Percentiles rank a stretch among this genome's conserved stretches.
Conservation (phyloP, 2,329 filamentous ascomycete genomes). For the Microascus cirrosus region DNA sequence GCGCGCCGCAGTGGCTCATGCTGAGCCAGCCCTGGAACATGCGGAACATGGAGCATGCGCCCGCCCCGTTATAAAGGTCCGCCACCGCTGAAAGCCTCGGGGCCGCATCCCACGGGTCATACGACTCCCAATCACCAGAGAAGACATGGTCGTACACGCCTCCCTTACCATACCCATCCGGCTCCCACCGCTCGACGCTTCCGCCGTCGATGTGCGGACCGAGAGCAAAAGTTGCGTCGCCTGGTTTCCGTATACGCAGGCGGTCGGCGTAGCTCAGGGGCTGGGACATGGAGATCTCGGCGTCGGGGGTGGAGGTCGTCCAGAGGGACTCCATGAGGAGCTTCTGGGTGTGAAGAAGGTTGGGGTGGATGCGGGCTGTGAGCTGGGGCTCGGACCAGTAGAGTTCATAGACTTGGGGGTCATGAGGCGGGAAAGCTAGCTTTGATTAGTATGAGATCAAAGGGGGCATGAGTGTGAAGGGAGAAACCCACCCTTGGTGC, state of each 20-base stretch:
- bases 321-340: slow-evolving; percentile 57
- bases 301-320: slow-evolving; percentile 36
- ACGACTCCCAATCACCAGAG: slow-evolving; percentile 59
- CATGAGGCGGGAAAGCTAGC: slow-evolving; percentile 53
- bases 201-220: slow-evolving; percentile 59
- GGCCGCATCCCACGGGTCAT: slow-evolving; percentile 72
- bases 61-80: slow-evolving; percentile 71
- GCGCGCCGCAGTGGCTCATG: slow-evolving; percentile 60
- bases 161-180: slow-evolving; percentile 52
- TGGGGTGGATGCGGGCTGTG: slow-evolving; percentile 54
- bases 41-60: slow-evolving; percentile 74
- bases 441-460: neutral
- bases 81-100: slow-evolving; percentile 56
- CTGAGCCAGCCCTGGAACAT: slow-evolving; percentile 86
- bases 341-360: slow-evolving; percentile 48
- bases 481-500: slow-evolving; percentile 33
- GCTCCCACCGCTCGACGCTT: slow-evolving; percentile 66
- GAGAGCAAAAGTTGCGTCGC: slow-evolving; percentile 35
- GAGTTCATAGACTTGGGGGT: slow-evolving; percentile 63
- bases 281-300: slow-evolving; percentile 36
- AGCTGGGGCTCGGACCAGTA: slow-evolving; percentile 65
- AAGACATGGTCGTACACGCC: slow-evolving; percentile 65
- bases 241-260: slow-evolving; percentile 59
- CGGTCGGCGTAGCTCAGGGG: slow-evolving; percentile 61
- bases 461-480: neutral